phyloP scores from a whole-genome alignment of 768 basidiomycete genomes.

The Macrocybe gigantea region DNA sequence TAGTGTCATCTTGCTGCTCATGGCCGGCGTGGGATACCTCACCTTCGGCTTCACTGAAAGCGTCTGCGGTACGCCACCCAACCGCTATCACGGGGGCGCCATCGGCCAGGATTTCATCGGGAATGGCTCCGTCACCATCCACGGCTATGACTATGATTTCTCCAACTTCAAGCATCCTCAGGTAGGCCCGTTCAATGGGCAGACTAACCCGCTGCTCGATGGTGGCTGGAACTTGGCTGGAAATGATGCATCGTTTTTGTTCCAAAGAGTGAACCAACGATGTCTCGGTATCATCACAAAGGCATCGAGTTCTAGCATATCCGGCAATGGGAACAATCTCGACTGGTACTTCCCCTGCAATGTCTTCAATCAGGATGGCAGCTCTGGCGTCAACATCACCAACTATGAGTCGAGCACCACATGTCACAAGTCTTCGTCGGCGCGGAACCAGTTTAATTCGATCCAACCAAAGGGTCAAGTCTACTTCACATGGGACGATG shows the following conservation, averaged over 20 bases:
- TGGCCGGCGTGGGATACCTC: constrained; percentile 94
- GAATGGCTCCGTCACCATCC: constrained; percentile 82
- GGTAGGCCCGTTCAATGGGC: constrained; percentile 69
- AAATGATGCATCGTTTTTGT: constrained; percentile 90
- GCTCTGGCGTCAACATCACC: constrained; percentile 55
- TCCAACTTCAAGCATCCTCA: constrained; percentile 80
- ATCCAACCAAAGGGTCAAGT: constrained; percentile 72
- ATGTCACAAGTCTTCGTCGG: constrained; percentile 63
- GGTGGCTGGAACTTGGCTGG: constrained; percentile 75
- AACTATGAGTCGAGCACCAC: constrained; percentile 57
- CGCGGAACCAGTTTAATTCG: constrained; percentile 45
- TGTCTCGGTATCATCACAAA: constrained; percentile 76
- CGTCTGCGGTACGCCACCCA: constrained; percentile 86
- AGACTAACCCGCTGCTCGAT: constrained; percentile 77
- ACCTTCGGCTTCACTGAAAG: constrained; percentile 97
- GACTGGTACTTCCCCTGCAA: constrained; percentile 99
- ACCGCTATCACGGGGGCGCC: constrained; percentile 75
- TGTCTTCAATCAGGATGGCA: constrained; percentile 69
- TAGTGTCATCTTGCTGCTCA: constrained; percentile 69
- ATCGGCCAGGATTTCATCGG: constrained; percentile 68
- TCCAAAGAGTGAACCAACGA: constrained; percentile 85
- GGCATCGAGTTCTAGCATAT: constrained; percentile 65
- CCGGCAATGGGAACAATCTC: constrained; percentile 49
- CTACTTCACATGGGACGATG: constrained; percentile 90
- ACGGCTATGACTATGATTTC: constrained; percentile 93